These are phyloP conservation scores for Furcasterigmium sp. DNA, from an alignment of 2,329 filamentous ascomycete species.

Conservation along the genomic window DNA sequence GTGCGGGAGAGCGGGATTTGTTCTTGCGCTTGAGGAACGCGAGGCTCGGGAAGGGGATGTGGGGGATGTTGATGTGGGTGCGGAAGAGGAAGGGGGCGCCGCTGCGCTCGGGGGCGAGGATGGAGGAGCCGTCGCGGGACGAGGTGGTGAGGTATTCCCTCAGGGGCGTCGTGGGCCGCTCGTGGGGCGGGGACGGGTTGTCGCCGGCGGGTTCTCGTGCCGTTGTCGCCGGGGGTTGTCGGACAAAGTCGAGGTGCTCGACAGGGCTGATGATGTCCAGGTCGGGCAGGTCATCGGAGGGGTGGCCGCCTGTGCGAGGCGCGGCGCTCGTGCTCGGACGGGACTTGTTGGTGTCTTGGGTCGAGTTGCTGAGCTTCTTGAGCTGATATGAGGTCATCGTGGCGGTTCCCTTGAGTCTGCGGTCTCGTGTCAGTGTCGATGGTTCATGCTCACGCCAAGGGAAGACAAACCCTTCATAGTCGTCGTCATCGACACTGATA, in stretches of 20 bases:
- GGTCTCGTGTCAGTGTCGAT: not conserved
- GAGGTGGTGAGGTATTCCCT: not conserved
- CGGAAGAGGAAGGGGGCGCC: conserved; percentile 28
- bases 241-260: not conserved
- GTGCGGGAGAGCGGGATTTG: not conserved
- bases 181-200: not conserved
- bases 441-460: not conserved
- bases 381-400: conserved; percentile 14
- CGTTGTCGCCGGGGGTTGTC: not conserved
- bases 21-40: not conserved
- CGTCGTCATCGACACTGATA: not conserved
- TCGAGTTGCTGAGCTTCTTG: conserved; percentile 12
- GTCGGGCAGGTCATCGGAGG: conserved; percentile 5
- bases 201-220: not conserved
- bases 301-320: not conserved
- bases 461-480: conserved; percentile 3
- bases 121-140: not conserved
- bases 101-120: not conserved
- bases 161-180: not conserved
- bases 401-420: conserved; percentile 13
- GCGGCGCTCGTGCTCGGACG: not conserved
- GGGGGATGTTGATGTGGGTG: conserved; percentile 18
- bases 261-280: conserved; percentile 1
- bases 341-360: conserved; percentile 1
- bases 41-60: conserved; percentile 13